These are phyloP conservation scores for Parmales sp. DNA, from an alignment of 108 stramenopile species.

Conservation along the genomic window DNA sequence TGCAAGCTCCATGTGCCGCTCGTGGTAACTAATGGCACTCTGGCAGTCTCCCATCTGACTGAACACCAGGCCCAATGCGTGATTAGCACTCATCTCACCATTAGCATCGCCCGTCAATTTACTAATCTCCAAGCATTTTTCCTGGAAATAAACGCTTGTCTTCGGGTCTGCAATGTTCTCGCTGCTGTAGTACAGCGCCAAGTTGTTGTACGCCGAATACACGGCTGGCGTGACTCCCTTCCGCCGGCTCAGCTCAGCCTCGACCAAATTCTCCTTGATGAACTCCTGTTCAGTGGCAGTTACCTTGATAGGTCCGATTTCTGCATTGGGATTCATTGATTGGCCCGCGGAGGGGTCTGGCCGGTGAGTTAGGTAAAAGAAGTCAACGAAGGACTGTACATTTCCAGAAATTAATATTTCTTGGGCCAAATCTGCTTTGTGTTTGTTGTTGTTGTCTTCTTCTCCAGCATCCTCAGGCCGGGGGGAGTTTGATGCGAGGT, in stretches of 20 bases:
- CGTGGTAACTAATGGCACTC: constrained; percentile 26
- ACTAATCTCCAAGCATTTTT: constrained; percentile 32
- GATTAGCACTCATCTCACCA: constrained; percentile 41
- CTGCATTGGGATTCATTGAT: neutral
- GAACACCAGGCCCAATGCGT: constrained; percentile 24
- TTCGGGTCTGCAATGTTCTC: constrained; percentile 20
- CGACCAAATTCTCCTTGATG: constrained; percentile 26
- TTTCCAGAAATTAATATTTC: constrained; percentile 34
- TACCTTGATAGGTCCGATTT: constrained; percentile 20
- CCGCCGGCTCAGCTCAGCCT: constrained; percentile 37
- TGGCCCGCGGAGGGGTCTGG: constrained; percentile 9
- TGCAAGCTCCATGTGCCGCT: constrained; percentile 37
- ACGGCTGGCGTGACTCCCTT: constrained; percentile 30
- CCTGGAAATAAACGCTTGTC: constrained; percentile 43
- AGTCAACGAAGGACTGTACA: constrained; percentile 46
- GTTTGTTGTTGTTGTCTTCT: neutral
- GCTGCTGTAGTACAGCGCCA: constrained; percentile 30
- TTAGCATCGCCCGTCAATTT: constrained; percentile 30
- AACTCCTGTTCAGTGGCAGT: constrained; percentile 30
- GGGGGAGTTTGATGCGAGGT: too few relatives aligned
- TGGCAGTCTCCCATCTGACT: constrained; percentile 24
- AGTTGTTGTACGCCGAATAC: constrained; percentile 30
- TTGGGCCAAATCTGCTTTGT: constrained; percentile 18
- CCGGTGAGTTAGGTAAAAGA: constrained; percentile 47
- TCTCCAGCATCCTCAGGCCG: neutral